These are phyloP conservation scores for Sporothrix protearum DNA, from an alignment of 2,329 filamentous ascomycete species.

Conservation along the genomic window DNA sequence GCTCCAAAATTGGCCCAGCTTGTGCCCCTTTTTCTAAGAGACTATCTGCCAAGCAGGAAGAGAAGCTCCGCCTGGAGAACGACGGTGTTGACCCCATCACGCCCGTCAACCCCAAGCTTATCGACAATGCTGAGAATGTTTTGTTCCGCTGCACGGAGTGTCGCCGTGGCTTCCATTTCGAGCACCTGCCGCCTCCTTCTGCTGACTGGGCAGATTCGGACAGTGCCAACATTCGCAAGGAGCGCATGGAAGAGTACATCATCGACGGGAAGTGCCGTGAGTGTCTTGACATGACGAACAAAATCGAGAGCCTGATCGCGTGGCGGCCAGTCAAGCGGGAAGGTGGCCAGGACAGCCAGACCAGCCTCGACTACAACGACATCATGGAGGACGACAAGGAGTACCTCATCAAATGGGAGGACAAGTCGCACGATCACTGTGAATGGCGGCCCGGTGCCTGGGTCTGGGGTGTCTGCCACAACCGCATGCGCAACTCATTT, in stretches of 20 bases:
- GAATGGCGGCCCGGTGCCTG: conserved; percentile 86
- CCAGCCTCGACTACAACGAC: conserved; percentile 41
- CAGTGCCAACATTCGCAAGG: conserved; percentile 50
- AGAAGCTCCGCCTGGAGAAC: conserved; percentile 76
- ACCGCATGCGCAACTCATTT: conserved; percentile 69
- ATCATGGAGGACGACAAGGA: conserved; percentile 78
- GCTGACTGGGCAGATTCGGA: conserved; percentile 38
- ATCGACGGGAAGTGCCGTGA: conserved; percentile 75
- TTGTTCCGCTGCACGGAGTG: conserved; percentile 81
- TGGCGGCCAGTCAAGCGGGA: conserved; percentile 64
- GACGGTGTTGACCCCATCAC: conserved; percentile 72
- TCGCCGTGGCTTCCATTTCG: conserved; percentile 74
- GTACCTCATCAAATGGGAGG: conserved; percentile 87
- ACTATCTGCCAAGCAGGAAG: conserved; percentile 74
- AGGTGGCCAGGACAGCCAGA: conserved; percentile 46
- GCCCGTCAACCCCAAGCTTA: conserved; percentile 54
- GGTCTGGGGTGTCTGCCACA: conserved; percentile 69
- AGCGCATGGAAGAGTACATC: conserved; percentile 69
- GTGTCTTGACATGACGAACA: conserved; percentile 59
- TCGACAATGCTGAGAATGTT: conserved; percentile 74
- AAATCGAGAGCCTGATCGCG: conserved; percentile 75
- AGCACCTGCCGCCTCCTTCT: conserved; percentile 65
- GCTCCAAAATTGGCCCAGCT: conserved; percentile 61
- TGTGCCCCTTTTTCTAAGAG: conserved; percentile 71
- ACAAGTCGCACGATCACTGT: conserved; percentile 74